Percentiles rank a stretch among this genome's conserved stretches.
These are phyloP conservation scores for Penicillium antarcticum DNA, from an alignment of 495 filamentous ascomycete genomes.

Conservation along the genomic window DNA sequence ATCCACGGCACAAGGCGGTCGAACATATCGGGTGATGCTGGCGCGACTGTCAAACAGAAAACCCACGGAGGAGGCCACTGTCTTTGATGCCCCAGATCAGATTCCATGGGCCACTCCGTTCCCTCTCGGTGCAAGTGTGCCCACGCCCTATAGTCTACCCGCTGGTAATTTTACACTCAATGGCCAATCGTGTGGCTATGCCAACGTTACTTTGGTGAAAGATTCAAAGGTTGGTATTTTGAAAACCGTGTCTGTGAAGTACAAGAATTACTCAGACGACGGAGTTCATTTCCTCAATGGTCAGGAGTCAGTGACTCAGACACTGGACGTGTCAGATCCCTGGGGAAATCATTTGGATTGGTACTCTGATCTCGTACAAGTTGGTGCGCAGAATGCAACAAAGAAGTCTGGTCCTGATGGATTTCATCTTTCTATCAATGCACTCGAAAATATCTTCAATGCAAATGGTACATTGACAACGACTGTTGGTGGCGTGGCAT, in stretches of 20 bases:
- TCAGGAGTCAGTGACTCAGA: slow-evolving; percentile 7
- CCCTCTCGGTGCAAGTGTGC: not conserved
- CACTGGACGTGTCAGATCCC: not conserved
- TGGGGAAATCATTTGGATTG: slow-evolving; percentile 12
- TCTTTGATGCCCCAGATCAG: slow-evolving; percentile 5
- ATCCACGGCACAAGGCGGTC: slow-evolving; percentile 15
- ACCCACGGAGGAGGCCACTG: not conserved
- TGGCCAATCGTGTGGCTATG: slow-evolving; percentile 7
- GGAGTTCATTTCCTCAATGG: slow-evolving; percentile 13
- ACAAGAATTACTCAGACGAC: slow-evolving; percentile 23
- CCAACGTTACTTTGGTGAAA: slow-evolving; percentile 3
- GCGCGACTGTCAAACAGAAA: slow-evolving; percentile 8
- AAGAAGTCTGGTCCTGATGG: slow-evolving; percentile 19
- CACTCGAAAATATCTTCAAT: slow-evolving; percentile 16
- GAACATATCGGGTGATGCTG: slow-evolving; percentile 17
- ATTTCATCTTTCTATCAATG: slow-evolving; percentile 19
- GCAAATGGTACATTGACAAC: slow-evolving; percentile 25
- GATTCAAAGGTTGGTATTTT: not conserved
- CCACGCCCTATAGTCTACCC: not conserved
- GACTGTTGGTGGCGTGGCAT: slow-evolving; percentile 15
- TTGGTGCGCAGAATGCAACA: slow-evolving; percentile 6
- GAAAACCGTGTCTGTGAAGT: slow-evolving; percentile 13
- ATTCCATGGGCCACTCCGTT: slow-evolving; percentile 14
- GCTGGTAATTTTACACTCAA: slow-evolving; percentile 10
- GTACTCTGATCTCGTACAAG: slow-evolving; percentile 15